A percentile compares a stretch with the other conserved stretches of the same genome.
Evolutionary conservation across 306 rosid species (phyloP).

Genomic region (Inga leiocalycina): DNA sequence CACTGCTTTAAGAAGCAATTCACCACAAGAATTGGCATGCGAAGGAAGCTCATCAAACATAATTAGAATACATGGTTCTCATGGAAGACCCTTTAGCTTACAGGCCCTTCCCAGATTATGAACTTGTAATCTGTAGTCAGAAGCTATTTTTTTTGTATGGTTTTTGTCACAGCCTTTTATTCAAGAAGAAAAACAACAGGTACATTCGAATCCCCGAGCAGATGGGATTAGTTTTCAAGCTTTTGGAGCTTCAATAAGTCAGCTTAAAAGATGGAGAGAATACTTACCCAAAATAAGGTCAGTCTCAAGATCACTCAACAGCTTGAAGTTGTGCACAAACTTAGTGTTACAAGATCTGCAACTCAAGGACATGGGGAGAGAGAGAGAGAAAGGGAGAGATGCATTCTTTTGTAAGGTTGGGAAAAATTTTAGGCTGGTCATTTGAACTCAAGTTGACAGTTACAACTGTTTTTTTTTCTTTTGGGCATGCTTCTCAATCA

Average conservation of each 20-base stretch:
- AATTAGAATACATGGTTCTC: not conserved
- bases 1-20: not conserved
- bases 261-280: slow-evolving; percentile 70
- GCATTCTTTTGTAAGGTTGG: slow-evolving; percentile 72
- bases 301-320: slow-evolving; percentile 76
- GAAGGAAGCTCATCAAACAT: not conserved
- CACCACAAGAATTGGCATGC: not conserved
- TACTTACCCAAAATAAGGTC: slow-evolving; percentile 72
- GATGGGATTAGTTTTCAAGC: not conserved
- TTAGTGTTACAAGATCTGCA: slow-evolving; percentile 91
- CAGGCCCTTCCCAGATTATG: not conserved
- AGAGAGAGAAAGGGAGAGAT: slow-evolving; percentile 54
- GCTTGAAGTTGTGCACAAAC: slow-evolving; percentile 91
- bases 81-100: not conserved
- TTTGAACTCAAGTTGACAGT: slow-evolving; percentile 23
- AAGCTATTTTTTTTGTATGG: not conserved
- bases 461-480: not conserved
- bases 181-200: slow-evolving; percentile 70
- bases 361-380: slow-evolving; percentile 78
- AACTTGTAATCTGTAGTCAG: not conserved
- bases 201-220: not conserved
- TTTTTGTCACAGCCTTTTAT: not conserved
- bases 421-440: slow-evolving; percentile 13
- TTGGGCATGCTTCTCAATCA: slow-evolving; percentile 41
- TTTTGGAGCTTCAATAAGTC: slow-evolving; percentile 4